These are phyloP conservation scores for Leishmania gerbilli DNA, from an alignment of 208 protist genomes.

Conservation along the genomic window DNA sequence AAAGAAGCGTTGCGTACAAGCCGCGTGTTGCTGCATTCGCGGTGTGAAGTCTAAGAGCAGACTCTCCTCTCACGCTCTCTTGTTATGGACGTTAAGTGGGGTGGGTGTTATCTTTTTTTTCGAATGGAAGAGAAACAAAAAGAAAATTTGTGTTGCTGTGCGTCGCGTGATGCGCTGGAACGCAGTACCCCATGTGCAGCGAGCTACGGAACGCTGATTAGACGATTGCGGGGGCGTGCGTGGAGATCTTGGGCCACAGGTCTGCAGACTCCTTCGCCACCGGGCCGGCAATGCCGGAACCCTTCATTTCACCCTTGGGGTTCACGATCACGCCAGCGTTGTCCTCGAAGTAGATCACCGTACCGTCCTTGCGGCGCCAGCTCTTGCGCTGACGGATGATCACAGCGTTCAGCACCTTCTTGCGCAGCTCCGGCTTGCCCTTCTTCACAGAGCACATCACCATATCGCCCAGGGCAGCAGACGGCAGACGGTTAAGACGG, in stretches of 20 bases:
- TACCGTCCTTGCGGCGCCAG: conserved; percentile 98
- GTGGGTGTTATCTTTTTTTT: not conserved
- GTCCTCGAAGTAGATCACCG: conserved; percentile 99
- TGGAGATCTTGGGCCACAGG: conserved; percentile 99
- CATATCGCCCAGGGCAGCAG: conserved; percentile 98
- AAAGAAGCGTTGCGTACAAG: not conserved
- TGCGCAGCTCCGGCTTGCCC: conserved; percentile 99
- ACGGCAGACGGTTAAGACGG: conserved; percentile 98
- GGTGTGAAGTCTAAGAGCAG: not conserved
- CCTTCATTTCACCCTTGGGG: conserved; percentile 99
- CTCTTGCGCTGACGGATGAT: conserved; percentile 99
- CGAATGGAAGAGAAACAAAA: not conserved
- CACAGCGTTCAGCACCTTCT: conserved; percentile 98
- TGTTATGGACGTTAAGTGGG: not conserved
- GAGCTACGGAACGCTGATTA: conserved; percentile 96
- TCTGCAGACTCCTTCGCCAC: conserved; percentile 99
- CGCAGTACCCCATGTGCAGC: conserved; percentile 93
- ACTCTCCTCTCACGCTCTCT: not conserved
- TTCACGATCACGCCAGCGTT: conserved; percentile 99
- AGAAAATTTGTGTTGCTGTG: not conserved
- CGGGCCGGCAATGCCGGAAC: conserved; percentile 99
- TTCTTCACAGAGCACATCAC: conserved; percentile 99
- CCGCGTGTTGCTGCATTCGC: not conserved
- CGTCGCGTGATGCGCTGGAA: not conserved
- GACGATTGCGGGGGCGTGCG: conserved; percentile 95